These are phyloP conservation scores for Coccinonectria pachysandricola DNA, from an alignment of 2,329 filamentous ascomycete species.

Conservation along the genomic window DNA sequence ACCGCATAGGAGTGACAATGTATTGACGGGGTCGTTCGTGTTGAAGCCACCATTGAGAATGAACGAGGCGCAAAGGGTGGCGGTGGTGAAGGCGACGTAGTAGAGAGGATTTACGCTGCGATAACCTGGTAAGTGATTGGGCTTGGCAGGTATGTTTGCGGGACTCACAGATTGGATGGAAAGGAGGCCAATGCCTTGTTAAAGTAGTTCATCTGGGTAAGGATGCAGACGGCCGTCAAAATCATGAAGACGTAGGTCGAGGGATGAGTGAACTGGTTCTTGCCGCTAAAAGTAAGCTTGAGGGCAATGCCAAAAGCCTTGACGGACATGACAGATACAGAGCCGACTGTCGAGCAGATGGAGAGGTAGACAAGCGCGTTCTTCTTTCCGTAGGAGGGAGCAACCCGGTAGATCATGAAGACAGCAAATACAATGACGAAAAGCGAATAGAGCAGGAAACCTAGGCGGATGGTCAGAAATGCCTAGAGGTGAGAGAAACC, in stretches of 20 bases:
- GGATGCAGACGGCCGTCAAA: conserved; percentile 81
- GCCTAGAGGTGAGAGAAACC: too few relatives aligned
- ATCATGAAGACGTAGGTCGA: conserved; percentile 98
- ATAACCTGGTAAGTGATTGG: conserved; percentile 2
- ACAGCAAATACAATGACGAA: conserved; percentile 73
- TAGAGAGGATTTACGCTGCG: conserved; percentile 85
- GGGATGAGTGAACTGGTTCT: conserved; percentile 91
- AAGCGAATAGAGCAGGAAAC: conserved; percentile 79
- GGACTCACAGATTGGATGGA: conserved; percentile 84
- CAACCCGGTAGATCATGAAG: conserved; percentile 94
- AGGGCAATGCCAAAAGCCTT: conserved; percentile 97
- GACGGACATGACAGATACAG: conserved; percentile 96
- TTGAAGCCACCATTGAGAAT: conserved; percentile 96
- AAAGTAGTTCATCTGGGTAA: conserved; percentile 99
- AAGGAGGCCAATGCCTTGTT: conserved; percentile 98
- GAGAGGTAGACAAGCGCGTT: conserved; percentile 95
- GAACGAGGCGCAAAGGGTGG: conserved; percentile 87
- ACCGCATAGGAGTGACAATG: conserved; percentile 80
- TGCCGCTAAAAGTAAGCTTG: conserved; percentile 84
- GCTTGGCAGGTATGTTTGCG: too few relatives aligned
- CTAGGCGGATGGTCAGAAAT: conserved; percentile 35
- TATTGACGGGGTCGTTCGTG: conserved; percentile 84
- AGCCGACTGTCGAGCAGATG: conserved; percentile 94
- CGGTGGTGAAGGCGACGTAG: conserved; percentile 95
- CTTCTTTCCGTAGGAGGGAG: conserved; percentile 81